These are phyloP conservation scores for Calonectria hawksworthii DNA, from an alignment of 2,329 filamentous ascomycete genomes.

Conservation along the genomic window DNA sequence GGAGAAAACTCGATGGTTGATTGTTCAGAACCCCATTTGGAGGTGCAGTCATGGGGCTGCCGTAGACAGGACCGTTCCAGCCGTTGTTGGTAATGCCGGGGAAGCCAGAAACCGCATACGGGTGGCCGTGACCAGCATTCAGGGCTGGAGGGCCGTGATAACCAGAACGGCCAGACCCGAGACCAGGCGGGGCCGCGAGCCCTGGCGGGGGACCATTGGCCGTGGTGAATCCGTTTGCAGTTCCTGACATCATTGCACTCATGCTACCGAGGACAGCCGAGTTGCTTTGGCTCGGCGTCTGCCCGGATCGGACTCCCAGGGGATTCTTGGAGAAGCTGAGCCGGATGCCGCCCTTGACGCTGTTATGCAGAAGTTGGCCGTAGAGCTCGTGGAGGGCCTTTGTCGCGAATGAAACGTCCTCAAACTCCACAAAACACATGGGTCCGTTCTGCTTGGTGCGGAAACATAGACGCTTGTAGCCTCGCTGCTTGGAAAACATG, in stretches of 20 bases:
- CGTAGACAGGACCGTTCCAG: slow-evolving; percentile 43
- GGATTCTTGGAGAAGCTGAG: slow-evolving; percentile 98
- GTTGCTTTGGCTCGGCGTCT: slow-evolving; percentile 63
- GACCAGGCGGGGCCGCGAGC: slow-evolving; percentile 80
- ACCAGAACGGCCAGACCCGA: slow-evolving; percentile 56
- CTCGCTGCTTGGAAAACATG: slow-evolving; percentile 92
- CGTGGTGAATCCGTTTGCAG: slow-evolving; percentile 73
- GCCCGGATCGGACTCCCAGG: slow-evolving; percentile 87
- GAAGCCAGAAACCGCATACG: slow-evolving; percentile 34
- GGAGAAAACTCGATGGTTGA: slow-evolving; percentile 43
- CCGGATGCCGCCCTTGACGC: slow-evolving; percentile 93
- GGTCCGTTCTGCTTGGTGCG: slow-evolving; percentile 94
- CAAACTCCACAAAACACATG: slow-evolving; percentile 99
- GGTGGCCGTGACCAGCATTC: slow-evolving; percentile 34
- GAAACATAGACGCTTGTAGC: slow-evolving; percentile 96
- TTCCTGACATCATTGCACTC: slow-evolving; percentile 66
- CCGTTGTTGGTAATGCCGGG: slow-evolving; percentile 35
- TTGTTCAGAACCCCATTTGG: slow-evolving; percentile 37
- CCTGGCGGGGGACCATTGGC: slow-evolving; percentile 87
- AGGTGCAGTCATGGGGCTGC: slow-evolving; percentile 26
- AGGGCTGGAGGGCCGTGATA: slow-evolving; percentile 41
- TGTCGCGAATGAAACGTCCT: slow-evolving; percentile 91
- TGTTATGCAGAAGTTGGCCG: slow-evolving; percentile 88
- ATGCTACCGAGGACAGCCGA: slow-evolving; percentile 65
- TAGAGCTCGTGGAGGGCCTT: slow-evolving; percentile 93